A percentile compares a stretch with the other conserved stretches of the same genome.
These are phyloP conservation scores for Leishmania amazonensis DNA, from an alignment of 208 protist species.

Conservation along the genomic window DNA sequence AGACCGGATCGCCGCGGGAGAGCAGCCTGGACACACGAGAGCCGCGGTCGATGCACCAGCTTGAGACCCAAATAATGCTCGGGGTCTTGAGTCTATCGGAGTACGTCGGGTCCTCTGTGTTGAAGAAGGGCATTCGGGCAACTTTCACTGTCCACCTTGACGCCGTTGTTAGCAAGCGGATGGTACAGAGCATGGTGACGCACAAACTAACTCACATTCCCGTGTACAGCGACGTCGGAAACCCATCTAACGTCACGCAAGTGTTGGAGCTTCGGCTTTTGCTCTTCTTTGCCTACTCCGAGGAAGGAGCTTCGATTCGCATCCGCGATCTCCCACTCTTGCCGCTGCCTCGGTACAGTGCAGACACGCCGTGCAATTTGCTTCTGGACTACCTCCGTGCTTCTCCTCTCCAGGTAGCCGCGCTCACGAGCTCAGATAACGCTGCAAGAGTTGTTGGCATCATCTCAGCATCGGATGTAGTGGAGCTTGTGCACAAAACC, in stretches of 20 bases:
- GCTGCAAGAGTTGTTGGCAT: conserved; percentile 43
- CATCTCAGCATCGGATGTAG: conserved; percentile 55
- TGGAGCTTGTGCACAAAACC: conserved; percentile 60
- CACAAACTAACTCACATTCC: conserved; percentile 53
- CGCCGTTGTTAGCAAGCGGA: conserved; percentile 44
- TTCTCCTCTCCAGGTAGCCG: conserved; percentile 46
- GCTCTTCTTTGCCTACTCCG: conserved; percentile 60
- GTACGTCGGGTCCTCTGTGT: conserved; percentile 42
- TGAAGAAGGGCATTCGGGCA: conserved; percentile 41
- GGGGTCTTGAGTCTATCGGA: conserved; percentile 72
- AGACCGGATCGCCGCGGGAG: conserved; percentile 28
- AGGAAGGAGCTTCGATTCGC: conserved; percentile 32
- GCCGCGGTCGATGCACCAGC: conserved; percentile 32
- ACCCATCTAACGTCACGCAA: conserved; percentile 53
- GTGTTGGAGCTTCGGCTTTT: conserved; percentile 61
- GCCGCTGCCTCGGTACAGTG: conserved; percentile 42
- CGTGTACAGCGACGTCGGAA: conserved; percentile 54
- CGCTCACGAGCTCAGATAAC: conserved; percentile 36
- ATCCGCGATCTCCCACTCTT: conserved; percentile 63
- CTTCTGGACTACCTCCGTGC: conserved; percentile 50
- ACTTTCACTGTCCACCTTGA: conserved; percentile 59
- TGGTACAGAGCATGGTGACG: conserved; percentile 46
- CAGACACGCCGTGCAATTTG: conserved; percentile 44
- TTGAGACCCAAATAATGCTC: conserved; percentile 77
- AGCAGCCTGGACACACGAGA: conserved; percentile 41